Base-by-base conservation (phyloP, 129 eudicot species). In the Solidago caesia region DNA sequence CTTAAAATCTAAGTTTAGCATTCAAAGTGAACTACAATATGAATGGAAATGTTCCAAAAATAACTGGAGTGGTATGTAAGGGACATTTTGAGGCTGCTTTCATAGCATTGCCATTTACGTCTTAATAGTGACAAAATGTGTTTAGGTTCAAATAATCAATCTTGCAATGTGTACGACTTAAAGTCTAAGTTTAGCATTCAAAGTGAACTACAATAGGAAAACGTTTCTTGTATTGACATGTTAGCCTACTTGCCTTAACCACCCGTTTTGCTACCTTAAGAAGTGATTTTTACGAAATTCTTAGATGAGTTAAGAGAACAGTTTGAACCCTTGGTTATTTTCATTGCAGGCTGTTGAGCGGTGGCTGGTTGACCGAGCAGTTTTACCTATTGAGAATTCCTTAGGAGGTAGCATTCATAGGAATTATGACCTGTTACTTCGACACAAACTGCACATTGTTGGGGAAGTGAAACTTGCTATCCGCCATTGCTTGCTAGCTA, bases 321-420 rank as follows among this genome's bases (percentile, higher is more conserved):
- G 49, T 75, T 74, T 51, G 33, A 68, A 70, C 48, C 10, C 46
- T 21, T 70, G 70, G 42, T 71, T 78, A 12, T 42, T 42, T 45
- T 43, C 21, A 74, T 51, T 79, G 67, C 85, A 93, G 98, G 98
- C 98, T 64, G 96, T 93, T 80, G 97, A 93, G 78, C 80, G 86
- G 63, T 90, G 98, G 98, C 81, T 93, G 60, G 98, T 93, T 60
- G 98, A 93, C 25, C 84, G 98, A 77, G 98, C 98, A n/a, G 98
- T 93, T 85, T 90, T 93, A 71, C 98, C 98, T 16, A 93, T 93
- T 75, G 98, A 93, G 73, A 93, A 93, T 83, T 93, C 98, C 41
- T 80, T 93, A 71, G 98, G 98, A 45, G 98, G 98, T 6, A 93
- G 98, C 83, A 93, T 93, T 71, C 98, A 93, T 75, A 85, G 97